Percentiles rank a stretch among this genome's conserved stretches.
These are phyloP conservation scores for Fraxinus baroniana DNA, from an alignment of 305 asterid species.

Conservation along the genomic window DNA sequence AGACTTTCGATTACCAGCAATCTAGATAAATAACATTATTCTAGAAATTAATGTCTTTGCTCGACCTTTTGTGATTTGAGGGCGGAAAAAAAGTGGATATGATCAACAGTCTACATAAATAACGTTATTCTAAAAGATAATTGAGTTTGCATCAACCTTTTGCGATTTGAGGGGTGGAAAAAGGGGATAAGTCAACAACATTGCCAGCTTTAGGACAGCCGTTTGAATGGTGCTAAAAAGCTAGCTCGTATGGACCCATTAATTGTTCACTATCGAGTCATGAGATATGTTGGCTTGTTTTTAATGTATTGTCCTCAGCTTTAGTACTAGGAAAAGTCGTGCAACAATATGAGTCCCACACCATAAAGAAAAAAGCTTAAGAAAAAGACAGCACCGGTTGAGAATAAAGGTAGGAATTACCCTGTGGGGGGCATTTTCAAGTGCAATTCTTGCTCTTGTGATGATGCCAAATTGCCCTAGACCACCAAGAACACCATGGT, in stretches of 20 bases:
- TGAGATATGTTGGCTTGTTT: slow-evolving; percentile 19
- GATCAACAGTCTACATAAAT: background rate
- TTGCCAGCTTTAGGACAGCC: slow-evolving; percentile 35
- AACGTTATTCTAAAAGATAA: too few species aligned
- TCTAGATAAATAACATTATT: background rate
- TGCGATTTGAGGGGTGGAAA: background rate
- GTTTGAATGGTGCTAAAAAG: slow-evolving; percentile 28
- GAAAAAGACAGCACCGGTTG: slow-evolving; percentile 13
- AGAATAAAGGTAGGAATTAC: slow-evolving; percentile 25
- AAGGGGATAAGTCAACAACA: slow-evolving; percentile 27
- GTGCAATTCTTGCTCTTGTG: slow-evolving; percentile 77
- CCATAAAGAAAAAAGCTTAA: background rate
- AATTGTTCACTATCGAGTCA: slow-evolving; percentile 19
- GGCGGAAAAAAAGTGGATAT: background rate
- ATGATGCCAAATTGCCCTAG: slow-evolving; percentile 84
- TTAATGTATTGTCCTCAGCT: slow-evolving; percentile 40
- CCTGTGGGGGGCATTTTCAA: slow-evolving; percentile 72
- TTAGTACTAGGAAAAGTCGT: slow-evolving; percentile 38
- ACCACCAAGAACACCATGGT: slow-evolving; percentile 77
- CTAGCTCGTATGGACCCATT: slow-evolving; percentile 36
- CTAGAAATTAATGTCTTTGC: background rate
- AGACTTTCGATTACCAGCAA: background rate
- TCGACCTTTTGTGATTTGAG: background rate
- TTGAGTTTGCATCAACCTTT: background rate
- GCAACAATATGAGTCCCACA: slow-evolving; percentile 26